Evolutionary conservation across 225 moss, liverwort and hornwort genomes (phyloP).

Genomic region (Ulota crispa): DNA sequence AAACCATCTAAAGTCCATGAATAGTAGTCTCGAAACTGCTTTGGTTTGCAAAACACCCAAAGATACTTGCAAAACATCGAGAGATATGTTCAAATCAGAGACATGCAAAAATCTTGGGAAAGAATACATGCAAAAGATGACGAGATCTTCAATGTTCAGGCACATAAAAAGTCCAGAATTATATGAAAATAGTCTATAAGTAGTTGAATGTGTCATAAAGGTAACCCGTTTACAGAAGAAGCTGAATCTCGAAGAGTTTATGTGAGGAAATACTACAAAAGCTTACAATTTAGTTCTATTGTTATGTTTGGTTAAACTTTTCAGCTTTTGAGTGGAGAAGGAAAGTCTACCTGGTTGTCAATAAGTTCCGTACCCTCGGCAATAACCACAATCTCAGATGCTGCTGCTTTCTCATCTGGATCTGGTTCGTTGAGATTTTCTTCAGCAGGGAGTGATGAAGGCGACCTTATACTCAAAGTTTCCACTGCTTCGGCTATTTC

Average conservation of each 20-base stretch:
- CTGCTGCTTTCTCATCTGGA: conserved; percentile 36
- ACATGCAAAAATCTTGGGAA: no score
- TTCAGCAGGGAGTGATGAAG: not conserved
- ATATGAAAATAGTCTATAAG: no score
- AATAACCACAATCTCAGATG: conserved; percentile 24
- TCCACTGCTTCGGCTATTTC: conserved; percentile 15
- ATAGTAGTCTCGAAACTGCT: no score
- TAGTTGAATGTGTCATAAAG: no score
- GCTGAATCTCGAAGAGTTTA: not conserved
- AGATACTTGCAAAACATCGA: no score
- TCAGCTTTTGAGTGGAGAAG: not conserved
- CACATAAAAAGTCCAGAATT: no score
- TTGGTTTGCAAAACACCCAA: no score
- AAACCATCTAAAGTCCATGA: no score
- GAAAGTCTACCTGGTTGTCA: conserved; percentile 18
- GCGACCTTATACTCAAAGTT: not conserved
- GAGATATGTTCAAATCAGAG: no score
- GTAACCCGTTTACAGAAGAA: not conserved
- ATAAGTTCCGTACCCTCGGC: conserved; percentile 28
- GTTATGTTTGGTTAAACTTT: not conserved
- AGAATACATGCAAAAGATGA: no score
- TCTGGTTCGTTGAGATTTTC: conserved; percentile 24
- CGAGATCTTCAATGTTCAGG: no score
- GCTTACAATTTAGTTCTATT: no score
- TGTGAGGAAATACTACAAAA: not conserved